Evolutionary conservation across 2,329 filamentous ascomycete species (phyloP), one percentile per base, ranked within the genome.

Genomic region (Lachnellula occidentalis): DNA sequence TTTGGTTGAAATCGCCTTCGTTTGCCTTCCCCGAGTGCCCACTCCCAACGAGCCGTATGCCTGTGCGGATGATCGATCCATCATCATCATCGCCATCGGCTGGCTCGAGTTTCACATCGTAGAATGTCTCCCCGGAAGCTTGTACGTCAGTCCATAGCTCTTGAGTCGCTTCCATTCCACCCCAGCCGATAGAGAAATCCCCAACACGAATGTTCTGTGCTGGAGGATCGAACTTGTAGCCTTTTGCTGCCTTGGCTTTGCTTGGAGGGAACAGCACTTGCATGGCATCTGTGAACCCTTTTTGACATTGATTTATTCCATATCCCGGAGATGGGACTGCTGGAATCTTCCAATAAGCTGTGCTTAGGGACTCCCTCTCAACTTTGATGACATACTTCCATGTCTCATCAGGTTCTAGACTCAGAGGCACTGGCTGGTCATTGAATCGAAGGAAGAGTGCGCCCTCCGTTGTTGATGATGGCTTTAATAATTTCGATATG

Each of bases 311-410:
- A 50, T 65, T 65, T 22, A 60, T 48, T 6, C 58, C 62, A 50
- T 57, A 58, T 15, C 34, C 34, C 2, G 15, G 12, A 5, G 41
- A 21, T 2, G 51, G 2, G 36, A 49, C 45, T 12, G 19, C 45
- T 14, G 63, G 59, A 19, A 65, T 27, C n/a, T 59, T 64, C 63
- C 63, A 65, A 47, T 63, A 65, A 31, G 50, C 36, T 22, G 46
- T 52, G 21, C 42, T 45, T 21, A 19, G 12, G 3, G 43, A 27
- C 3, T 37, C 5, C 8, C 27, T 21, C 8, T 37, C 48, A 4
- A 57, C 39, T 14, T 46, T 45, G 17, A 56, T 39, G 31, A 57
- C 34, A 43, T 56, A 36, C 15, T 22, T 45, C 11, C n/a, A 11
- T 15, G 34, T 27, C 8, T 24, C 14, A 5, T 21, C 14, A 2